Evolutionary conservation across 2,329 filamentous ascomycete genomes (phyloP).

Genomic region (Alternaria longipes): DNA sequence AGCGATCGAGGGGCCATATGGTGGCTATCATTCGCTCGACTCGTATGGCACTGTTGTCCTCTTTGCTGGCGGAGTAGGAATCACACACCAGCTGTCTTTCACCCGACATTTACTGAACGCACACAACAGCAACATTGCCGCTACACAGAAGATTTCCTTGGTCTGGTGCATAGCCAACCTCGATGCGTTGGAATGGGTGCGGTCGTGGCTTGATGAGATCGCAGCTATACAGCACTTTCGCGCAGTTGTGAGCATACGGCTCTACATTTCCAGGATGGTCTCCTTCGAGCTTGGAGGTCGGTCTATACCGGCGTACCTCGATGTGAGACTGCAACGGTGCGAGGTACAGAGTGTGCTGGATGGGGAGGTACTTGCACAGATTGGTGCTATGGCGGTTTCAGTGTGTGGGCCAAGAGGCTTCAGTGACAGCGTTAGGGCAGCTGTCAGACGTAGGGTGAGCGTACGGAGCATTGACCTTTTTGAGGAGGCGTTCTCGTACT

Average conservation of each 20-base stretch:
- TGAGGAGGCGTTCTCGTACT: slow-evolving; percentile 76
- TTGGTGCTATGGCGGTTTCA: slow-evolving; percentile 86
- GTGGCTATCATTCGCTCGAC: slow-evolving; percentile 75
- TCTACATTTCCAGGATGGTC: slow-evolving; percentile 85
- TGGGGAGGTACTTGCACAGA: slow-evolving; percentile 78
- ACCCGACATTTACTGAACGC: slow-evolving; percentile 68
- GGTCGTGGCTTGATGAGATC: slow-evolving; percentile 84
- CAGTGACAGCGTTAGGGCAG: slow-evolving; percentile 74
- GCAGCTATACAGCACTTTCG: slow-evolving; percentile 77
- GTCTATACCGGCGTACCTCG: slow-evolving; percentile 64
- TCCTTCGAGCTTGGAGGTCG: slow-evolving; percentile 74
- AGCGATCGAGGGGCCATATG: slow-evolving; percentile 86
- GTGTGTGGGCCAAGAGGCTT: slow-evolving; percentile 77
- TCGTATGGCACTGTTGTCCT: slow-evolving; percentile 90
- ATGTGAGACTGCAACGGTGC: slow-evolving; percentile 85
- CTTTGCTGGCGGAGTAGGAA: slow-evolving; percentile 88
- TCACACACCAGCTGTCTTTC: slow-evolving; percentile 91
- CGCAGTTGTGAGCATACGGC: slow-evolving; percentile 81
- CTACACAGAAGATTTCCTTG: slow-evolving; percentile 78
- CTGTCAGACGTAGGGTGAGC: slow-evolving; percentile 69
- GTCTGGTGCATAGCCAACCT: slow-evolving; percentile 89
- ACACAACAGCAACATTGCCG: slow-evolving; percentile 72
- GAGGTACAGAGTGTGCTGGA: slow-evolving; percentile 77
- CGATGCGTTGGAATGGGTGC: slow-evolving; percentile 87
- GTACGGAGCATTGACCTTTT: slow-evolving; percentile 74